Evolutionary conservation across 306 rosid species (phyloP), one percentile per base, ranked within the genome.

Genomic region (Quercus variabilis): DNA sequence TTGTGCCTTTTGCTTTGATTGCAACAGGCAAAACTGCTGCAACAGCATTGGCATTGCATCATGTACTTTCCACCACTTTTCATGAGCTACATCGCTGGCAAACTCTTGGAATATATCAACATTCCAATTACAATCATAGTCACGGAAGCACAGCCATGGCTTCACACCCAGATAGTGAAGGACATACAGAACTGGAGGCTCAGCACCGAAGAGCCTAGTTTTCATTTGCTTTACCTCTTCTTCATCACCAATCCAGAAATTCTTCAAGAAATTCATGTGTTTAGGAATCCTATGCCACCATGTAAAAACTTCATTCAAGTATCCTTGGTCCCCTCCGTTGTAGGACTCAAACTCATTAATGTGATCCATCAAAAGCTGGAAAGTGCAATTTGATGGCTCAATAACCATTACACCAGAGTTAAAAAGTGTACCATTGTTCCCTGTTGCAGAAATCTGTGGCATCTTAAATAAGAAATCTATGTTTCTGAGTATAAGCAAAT

Each of bases 211-310:
- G 19, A 94, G 81, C 82, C 70, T 58, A 11, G 95, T 92, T 79
- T 94, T 94, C 97, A 71, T 94, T 72, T 81, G 80, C 65, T 92
- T 94, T 79, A 86, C 87, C 77, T 90, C 93, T 63, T 93, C 97
- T 46, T 88, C 92, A 31, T 94, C 98, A 17, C 98, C 98, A 72
- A 86, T 60, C 98, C 98, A 94, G 69, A 94, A 94, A 81, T 94
- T 90, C 85, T 94, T 94, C 89, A 94, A 85, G 92, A 94, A 92
- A 85, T 94, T 94, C 98, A 92, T 89, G 88, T 91, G 99, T 31
- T 89, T 92, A 26, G 99, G 99, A 59, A 95, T 92, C 77, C 99
- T 90, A 55, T 95, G 99, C 99, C 99, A 92, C 97, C 97, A 91
- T 46, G 99, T 92, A 69, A 92, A 95, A 55, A 95, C 86, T 76